Conservation (phyloP, 1,139 yeast genomes). For the Taiozyma sp. region DNA sequence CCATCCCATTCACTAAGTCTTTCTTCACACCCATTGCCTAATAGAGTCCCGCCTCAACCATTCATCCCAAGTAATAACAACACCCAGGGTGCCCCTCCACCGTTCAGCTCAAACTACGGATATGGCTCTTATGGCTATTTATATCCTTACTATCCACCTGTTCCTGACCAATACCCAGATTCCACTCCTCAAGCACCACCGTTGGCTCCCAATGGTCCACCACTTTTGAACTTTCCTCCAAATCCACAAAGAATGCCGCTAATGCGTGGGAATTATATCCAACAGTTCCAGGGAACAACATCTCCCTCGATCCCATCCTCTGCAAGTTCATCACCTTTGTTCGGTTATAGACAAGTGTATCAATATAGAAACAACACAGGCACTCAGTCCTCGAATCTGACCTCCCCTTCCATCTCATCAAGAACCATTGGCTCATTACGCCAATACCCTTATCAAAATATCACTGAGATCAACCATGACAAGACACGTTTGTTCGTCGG, state of each 20-base stretch:
- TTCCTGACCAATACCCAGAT: neutral
- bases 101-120: neutral
- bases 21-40: neutral
- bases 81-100: neutral
- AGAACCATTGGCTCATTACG: slow-evolving; percentile 15
- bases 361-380: neutral
- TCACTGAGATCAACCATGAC: slow-evolving; percentile 14
- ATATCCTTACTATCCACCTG: neutral
- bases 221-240: neutral
- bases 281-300: neutral
- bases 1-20: neutral
- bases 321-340: neutral
- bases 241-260: neutral
- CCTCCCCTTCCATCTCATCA: slow-evolving; percentile 14
- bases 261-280: neutral
- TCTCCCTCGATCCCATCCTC: neutral
- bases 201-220: neutral
- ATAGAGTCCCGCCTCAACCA: slow-evolving; percentile 3
- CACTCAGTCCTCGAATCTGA: slow-evolving; percentile 1
- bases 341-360: neutral
- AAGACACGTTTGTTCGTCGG: slow-evolving; percentile 48
- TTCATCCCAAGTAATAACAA: neutral
- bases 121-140: neutral
- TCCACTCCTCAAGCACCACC: neutral
- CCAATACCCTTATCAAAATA: slow-evolving; percentile 21